phyloP scores from a whole-genome alignment of 441 rosid species.

The Erysimum cheiri region DNA sequence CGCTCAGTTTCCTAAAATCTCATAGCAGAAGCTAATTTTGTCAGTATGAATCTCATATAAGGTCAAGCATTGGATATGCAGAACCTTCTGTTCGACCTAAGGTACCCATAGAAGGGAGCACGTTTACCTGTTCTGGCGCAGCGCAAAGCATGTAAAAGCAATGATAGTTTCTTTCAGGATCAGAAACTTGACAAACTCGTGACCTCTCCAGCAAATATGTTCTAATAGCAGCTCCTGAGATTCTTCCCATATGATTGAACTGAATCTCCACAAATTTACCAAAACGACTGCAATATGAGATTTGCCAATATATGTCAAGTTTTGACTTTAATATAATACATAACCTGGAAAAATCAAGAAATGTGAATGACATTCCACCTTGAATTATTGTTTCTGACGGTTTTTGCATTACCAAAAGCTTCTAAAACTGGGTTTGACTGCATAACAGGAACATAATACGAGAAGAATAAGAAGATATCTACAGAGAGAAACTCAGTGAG shows the following conservation, averaged over 20 bases:
- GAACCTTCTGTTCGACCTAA: slow-evolving; percentile 13
- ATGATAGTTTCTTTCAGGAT: slow-evolving; percentile 85
- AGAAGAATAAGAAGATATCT: slow-evolving; percentile 31
- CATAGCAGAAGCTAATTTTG: slow-evolving; percentile 24
- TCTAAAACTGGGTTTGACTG: slow-evolving; percentile 84
- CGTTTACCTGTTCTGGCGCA: slow-evolving; percentile 67
- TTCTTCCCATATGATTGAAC: slow-evolving; percentile 65
- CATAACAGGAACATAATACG: slow-evolving; percentile 34
- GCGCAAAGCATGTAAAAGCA: slow-evolving; percentile 89
- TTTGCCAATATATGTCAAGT: slow-evolving; percentile 26
- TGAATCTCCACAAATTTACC: slow-evolving; percentile 90
- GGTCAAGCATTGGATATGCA: slow-evolving; percentile 21
- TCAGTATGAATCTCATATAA: slow-evolving; percentile 26
- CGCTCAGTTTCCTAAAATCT: slow-evolving; percentile 57
- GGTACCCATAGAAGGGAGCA: slow-evolving; percentile 32
- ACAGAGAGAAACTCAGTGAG: neutral
- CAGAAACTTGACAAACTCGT: slow-evolving; percentile 84
- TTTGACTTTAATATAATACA: slow-evolving; percentile 26
- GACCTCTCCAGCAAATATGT: slow-evolving; percentile 83
- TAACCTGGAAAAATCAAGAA: slow-evolving; percentile 27
- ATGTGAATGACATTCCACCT: slow-evolving; percentile 49
- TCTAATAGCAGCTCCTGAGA: slow-evolving; percentile 83
- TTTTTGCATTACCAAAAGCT: slow-evolving; percentile 88
- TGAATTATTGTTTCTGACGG: slow-evolving; percentile 77
- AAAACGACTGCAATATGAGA: slow-evolving; percentile 64